phyloP scores from a whole-genome alignment of 169 alveolate species.

The Hepatocystis sp. region DNA sequence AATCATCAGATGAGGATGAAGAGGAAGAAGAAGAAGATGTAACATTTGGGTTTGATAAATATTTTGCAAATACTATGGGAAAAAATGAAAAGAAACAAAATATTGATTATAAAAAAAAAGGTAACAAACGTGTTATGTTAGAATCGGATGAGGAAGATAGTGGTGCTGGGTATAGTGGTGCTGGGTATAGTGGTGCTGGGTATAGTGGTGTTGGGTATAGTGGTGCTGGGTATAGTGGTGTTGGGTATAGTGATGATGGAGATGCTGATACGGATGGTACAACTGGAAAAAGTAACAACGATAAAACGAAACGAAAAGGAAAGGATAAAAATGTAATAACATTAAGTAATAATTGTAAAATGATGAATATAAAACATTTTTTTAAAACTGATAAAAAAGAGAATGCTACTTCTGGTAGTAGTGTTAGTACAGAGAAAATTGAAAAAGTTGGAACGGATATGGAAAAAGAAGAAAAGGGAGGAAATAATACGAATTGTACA shows the following conservation, averaged over 20 bases:
- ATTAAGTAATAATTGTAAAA: conserved; percentile 25
- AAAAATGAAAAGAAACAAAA: conserved; percentile 12
- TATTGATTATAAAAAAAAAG: conserved; percentile 34
- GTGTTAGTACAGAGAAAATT: background rate
- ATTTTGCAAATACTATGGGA: conserved; percentile 23
- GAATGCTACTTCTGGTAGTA: background rate
- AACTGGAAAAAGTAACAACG: conserved; percentile 18
- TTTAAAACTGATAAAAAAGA: conserved; percentile 37
- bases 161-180: background rate
- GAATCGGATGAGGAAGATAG: conserved; percentile 11
- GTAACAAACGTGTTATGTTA: conserved; percentile 17
- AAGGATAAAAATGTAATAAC: conserved; percentile 4
- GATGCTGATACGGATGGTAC: conserved; percentile 3
- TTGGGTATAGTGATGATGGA: background rate
- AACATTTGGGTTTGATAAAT: conserved; percentile 37
- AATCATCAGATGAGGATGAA: conserved; percentile 16
- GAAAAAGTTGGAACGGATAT: conserved; percentile 7
- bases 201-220: no score
- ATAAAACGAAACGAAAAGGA: conserved; percentile 14
- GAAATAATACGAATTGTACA: no score
- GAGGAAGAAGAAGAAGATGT: conserved; percentile 21
- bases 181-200: conserved; percentile 35
- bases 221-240: conserved; percentile 4
- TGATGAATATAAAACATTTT: conserved; percentile 65
- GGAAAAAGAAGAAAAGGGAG: background rate